Base-by-base conservation (phyloP, 73 alveolate species). In the Paramecium tetraurelia region DNA sequence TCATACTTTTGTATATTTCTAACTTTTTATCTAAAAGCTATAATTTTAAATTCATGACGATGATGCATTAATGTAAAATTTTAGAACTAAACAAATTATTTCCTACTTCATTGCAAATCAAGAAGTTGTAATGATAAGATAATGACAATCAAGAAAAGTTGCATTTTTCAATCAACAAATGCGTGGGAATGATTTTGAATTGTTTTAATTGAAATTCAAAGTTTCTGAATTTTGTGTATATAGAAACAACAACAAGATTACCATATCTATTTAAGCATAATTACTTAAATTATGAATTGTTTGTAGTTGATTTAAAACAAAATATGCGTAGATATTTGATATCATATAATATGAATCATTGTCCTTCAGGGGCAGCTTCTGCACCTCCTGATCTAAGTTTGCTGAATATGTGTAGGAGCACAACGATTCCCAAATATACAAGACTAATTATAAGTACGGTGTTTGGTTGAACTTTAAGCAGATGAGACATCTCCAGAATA, bases 401-500 rank as follows among this genome's bases (percentile, higher is more conserved):
- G 48, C 90, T 80, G 46, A 80, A 41, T 43, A 80, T 80, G 46
- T 80, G 90, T 46, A 80, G 43, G 41, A 80, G 72, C 46, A 80
- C 90, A 46, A 80, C 90, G 57, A 80, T 48, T 80, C 90, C 90
- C 90, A 80, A 80, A 46, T 80, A 80, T 59, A 80, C 75, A 27
- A 80, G 72, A 80, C 90, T 80, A 20, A 80, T 80, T 41, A 80
- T 48, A 7, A 80, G 77, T 18, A 80, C 90, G 29, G 90, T 80
- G 57, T 80, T 80, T 22, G 90, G 90, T 80, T 80, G 57, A 80
- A 80, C 90, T 35, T 80, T 80, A 50, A 95, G 75, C n/a, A 16
- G 96, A 95, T 35, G 68, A 29, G 57, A 94, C 86, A 36, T 88
- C 95, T 36, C 94, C 97, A 24, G 96, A 83, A 89, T 89, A 93